phyloP scores from a whole-genome alignment of 176 grass and related monocot species.

The Rhynchospora tenuis region DNA sequence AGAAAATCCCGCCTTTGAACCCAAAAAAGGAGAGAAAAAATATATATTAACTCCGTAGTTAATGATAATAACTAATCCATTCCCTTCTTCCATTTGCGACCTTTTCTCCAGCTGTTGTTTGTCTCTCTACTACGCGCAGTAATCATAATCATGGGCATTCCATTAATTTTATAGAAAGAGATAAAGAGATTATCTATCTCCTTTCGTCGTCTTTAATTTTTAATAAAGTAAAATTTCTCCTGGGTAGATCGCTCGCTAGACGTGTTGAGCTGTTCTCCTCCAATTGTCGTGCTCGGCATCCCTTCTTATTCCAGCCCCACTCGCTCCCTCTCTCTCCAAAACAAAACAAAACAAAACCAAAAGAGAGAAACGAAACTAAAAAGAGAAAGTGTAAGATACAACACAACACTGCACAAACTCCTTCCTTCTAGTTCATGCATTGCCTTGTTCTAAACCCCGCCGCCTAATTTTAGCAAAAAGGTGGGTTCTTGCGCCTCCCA shows the following conservation, averaged over 20 bases:
- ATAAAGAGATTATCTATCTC: background rate
- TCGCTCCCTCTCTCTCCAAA: background rate
- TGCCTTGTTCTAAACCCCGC: background rate
- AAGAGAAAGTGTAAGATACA: background rate
- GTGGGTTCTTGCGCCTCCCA: background rate
- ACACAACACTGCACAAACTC: background rate
- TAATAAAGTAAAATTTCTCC: background rate
- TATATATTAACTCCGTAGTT: background rate
- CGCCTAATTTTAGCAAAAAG: conserved; percentile 26
- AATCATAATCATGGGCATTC: background rate
- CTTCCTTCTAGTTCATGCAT: conserved; percentile 11
- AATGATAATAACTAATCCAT: background rate
- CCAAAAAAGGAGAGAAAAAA: background rate
- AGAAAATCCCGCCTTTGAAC: background rate
- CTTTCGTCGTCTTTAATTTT: background rate
- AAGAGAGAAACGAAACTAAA: background rate
- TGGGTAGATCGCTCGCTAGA: conserved; percentile 28
- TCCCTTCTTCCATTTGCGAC: background rate
- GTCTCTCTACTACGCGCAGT: background rate
- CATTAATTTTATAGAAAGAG: background rate
- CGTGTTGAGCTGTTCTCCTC: conserved; percentile 73
- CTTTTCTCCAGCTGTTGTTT: background rate
- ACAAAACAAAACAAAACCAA: background rate
- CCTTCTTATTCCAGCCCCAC: background rate
- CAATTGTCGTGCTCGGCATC: background rate